phyloP scores from a whole-genome alignment of 768 basidiomycete species.

The Galerina marginata region DNA sequence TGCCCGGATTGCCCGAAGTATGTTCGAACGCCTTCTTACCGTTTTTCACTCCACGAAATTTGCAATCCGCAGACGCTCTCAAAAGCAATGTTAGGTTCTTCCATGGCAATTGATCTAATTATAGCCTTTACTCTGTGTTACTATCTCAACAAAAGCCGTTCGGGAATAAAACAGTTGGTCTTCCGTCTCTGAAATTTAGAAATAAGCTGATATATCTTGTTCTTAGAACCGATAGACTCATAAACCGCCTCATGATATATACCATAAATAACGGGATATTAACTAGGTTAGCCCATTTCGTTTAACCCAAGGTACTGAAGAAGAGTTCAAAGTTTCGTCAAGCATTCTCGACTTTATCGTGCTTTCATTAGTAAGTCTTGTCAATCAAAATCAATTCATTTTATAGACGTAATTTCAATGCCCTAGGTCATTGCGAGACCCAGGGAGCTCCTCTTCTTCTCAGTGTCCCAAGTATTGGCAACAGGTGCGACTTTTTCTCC shows the following conservation, averaged over 20 bases:
- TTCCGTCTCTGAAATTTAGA: background rate
- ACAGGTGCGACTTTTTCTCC: background rate
- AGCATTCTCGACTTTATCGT: constrained; percentile 7
- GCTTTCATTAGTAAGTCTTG: constrained; percentile 1
- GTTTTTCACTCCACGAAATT: background rate
- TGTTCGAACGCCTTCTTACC: background rate
- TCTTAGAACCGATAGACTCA: constrained; percentile 10
- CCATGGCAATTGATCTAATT: constrained; percentile 3
- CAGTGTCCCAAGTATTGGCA: constrained; percentile 4
- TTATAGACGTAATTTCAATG: too few relatives aligned
- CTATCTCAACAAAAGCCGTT: constrained; percentile 8
- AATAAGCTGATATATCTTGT: too few relatives aligned
- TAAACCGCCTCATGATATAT: constrained; percentile 13
- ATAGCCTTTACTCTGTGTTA: constrained; percentile 9
- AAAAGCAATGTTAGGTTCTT: background rate
- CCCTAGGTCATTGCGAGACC: constrained; percentile 2
- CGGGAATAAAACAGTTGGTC: constrained; percentile 13
- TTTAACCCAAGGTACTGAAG: too few relatives aligned
- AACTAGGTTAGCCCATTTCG: constrained; percentile 2
- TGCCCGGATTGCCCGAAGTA: constrained; percentile 1
- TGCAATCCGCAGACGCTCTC: constrained; percentile 1
- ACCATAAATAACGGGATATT: constrained; percentile 17
- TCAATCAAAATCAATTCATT: too few relatives aligned
- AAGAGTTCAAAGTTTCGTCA: too few relatives aligned
- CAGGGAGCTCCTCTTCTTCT: constrained; percentile 1